Conservation (phyloP, 1,284 basidiomycete genomes). For the Coriolopsis trogii region DNA sequence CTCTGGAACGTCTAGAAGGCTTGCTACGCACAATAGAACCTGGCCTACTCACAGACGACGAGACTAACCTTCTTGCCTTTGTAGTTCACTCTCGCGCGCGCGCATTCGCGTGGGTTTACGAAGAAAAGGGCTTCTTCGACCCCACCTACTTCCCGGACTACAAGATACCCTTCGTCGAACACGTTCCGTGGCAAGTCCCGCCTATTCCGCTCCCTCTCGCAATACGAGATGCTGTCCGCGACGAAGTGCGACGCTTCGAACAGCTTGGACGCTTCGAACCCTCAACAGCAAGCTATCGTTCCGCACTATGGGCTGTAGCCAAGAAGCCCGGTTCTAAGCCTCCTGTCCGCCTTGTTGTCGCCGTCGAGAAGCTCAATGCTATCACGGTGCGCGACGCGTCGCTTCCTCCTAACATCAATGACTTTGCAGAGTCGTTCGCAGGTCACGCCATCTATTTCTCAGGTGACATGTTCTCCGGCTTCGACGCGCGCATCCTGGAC, state of each 20-base stretch:
- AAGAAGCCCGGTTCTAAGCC: conserved; percentile 31
- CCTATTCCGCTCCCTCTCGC: neutral
- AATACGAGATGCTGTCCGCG: neutral
- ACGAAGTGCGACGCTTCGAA: neutral
- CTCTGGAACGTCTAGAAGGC: neutral
- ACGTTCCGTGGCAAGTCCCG: conserved; percentile 6
- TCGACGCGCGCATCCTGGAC: conserved; percentile 4
- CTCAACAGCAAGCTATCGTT: conserved; percentile 28
- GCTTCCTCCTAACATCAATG: conserved; percentile 32
- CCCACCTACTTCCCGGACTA: conserved; percentile 37
- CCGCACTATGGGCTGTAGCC: conserved; percentile 32
- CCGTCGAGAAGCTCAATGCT: conserved; percentile 36
- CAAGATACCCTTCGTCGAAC: conserved; percentile 32
- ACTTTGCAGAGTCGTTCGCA: conserved; percentile 37
- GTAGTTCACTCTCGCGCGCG: conserved; percentile 7
- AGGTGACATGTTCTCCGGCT: conserved; percentile 13
- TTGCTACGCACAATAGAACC: neutral
- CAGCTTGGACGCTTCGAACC: neutral
- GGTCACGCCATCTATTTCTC: conserved; percentile 12
- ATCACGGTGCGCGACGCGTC: conserved; percentile 35
- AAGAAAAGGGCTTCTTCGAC: conserved; percentile 35
- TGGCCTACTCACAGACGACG: neutral
- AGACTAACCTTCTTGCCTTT: neutral
- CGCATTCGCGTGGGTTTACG: conserved; percentile 33
- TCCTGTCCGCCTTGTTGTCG: conserved; percentile 31